These are phyloP conservation scores for Lactarius tabidus DNA, from an alignment of 768 basidiomycete genomes.

Conservation along the genomic window DNA sequence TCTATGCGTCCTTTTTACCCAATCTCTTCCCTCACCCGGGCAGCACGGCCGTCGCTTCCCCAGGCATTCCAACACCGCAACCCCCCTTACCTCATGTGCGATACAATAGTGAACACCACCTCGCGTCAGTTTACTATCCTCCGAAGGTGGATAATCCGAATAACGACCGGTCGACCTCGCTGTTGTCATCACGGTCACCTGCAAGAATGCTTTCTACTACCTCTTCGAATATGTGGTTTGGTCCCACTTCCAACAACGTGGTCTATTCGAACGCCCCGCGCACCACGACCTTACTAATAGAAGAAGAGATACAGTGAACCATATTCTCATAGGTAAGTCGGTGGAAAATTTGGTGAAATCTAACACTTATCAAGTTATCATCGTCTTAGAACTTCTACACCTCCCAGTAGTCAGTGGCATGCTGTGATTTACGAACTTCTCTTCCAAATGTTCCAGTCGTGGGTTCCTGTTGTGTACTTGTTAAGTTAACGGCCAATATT, in stretches of 20 bases:
- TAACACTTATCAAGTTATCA: no score
- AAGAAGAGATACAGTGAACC: not conserved
- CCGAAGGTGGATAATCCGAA: not conserved
- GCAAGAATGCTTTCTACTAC: not conserved
- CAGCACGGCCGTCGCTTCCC: not conserved
- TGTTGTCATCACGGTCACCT: not conserved
- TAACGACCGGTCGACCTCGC: not conserved
- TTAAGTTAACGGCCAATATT: no score
- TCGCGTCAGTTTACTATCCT: not conserved
- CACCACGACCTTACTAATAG: not conserved
- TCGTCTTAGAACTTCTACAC: no score
- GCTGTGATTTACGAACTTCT: no score
- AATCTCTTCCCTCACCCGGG: not conserved
- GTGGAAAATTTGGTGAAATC: no score
- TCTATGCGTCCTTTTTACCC: not conserved
- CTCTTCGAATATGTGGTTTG: not conserved
- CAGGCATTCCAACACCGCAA: not conserved
- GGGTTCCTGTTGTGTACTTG: no score
- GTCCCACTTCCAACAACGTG: no score
- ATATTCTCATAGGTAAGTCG: no score
- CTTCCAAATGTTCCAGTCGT: no score
- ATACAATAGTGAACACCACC: not conserved
- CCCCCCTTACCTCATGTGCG: not conserved
- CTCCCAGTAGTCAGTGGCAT: no score
- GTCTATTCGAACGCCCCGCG: no score